Conservation (phyloP, 768 basidiomycete genomes). For the Tylopilus rubrobrunneus region DNA sequence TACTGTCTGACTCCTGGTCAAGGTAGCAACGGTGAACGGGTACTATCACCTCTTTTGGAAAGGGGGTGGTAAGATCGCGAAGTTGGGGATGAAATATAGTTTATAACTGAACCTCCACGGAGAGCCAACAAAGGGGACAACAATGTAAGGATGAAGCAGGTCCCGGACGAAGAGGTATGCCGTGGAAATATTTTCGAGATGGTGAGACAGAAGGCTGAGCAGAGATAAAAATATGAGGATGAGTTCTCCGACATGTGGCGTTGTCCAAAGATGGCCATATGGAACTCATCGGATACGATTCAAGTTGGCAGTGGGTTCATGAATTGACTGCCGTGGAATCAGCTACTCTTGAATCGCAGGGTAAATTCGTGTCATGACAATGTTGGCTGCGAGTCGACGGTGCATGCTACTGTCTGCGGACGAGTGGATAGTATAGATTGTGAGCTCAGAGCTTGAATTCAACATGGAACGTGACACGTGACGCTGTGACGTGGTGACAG, state of each 20-base stretch:
- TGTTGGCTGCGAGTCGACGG: neutral
- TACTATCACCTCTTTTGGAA: neutral
- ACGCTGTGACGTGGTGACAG: slow-evolving; percentile 21
- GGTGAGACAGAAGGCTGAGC: neutral
- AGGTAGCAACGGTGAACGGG: neutral
- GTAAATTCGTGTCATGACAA: neutral
- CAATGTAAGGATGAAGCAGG: neutral
- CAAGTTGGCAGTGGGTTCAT: neutral
- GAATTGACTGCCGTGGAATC: neutral
- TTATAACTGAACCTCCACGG: neutral
- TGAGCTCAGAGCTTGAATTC: no score
- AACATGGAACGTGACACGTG: neutral
- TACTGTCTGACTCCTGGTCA: no score
- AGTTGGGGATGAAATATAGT: neutral
- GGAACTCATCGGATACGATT: neutral
- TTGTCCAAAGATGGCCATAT: slow-evolving; percentile 17
- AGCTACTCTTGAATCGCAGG: no score
- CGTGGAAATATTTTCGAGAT: neutral
- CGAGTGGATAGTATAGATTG: neutral
- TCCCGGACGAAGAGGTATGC: neutral
- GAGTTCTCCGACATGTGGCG: slow-evolving; percentile 7
- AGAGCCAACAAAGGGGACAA: neutral
- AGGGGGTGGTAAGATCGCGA: neutral
- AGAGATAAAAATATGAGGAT: slow-evolving; percentile 8
- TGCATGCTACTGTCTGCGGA: neutral